Percentiles rank a stretch among this genome's conserved stretches.
Conservation (phyloP, 1,284 basidiomycete genomes). For the Coriolopsis trogii region DNA sequence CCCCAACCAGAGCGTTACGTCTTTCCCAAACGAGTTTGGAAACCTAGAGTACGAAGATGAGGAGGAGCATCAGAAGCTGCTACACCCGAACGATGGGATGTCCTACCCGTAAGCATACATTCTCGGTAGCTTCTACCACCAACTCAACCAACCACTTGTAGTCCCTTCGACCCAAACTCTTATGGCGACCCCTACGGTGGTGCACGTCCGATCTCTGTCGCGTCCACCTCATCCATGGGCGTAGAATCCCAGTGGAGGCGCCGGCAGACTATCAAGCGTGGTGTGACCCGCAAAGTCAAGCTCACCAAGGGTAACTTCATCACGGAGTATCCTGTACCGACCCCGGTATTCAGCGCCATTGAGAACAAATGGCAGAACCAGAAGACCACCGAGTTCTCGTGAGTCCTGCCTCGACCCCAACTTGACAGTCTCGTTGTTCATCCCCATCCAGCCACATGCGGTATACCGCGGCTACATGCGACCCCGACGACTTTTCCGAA, state of each 20-base stretch:
- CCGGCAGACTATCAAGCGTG: constrained; percentile 90
- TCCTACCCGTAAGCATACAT: constrained; percentile 66
- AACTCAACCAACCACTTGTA: constrained; percentile 28
- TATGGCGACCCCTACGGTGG: constrained; percentile 67
- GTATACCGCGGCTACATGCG: constrained; percentile 91
- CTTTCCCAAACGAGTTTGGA: constrained; percentile 58
- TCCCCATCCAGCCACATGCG: constrained; percentile 77
- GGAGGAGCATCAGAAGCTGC: constrained; percentile 75
- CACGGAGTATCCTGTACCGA: constrained; percentile 88
- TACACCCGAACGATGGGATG: constrained; percentile 60
- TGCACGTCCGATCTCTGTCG: constrained; percentile 62
- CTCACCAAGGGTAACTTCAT: constrained; percentile 93
- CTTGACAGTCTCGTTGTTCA: constrained; percentile 1
- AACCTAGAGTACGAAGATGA: constrained; percentile 47
- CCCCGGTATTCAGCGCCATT: constrained; percentile 83
- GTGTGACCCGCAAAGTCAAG: constrained; percentile 91
- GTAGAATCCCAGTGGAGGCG: constrained; percentile 80
- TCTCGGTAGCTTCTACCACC: not conserved
- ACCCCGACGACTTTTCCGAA: constrained; percentile 91
- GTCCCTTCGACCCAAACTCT: constrained; percentile 60
- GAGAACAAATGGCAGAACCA: constrained; percentile 78
- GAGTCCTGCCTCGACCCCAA: constrained; percentile 35
- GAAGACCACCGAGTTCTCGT: constrained; percentile 86
- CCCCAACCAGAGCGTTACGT: constrained; percentile 54
- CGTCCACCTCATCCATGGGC: constrained; percentile 66